Conservation (phyloP, 2,329 filamentous ascomycete genomes). For the Berkeleyomyces basicola region DNA sequence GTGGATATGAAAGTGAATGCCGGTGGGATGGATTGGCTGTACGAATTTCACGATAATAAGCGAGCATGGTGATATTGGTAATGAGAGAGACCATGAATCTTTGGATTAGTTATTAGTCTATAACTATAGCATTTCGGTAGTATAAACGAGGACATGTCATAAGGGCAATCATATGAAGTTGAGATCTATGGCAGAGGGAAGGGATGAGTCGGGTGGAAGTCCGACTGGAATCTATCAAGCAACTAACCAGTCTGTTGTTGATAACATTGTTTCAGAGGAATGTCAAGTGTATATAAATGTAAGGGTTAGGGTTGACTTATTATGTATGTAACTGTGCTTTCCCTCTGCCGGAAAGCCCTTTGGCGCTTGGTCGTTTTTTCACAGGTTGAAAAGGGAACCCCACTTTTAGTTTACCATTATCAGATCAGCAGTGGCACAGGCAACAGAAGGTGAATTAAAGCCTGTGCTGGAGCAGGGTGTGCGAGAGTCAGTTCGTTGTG, state of each 20-base stretch:
- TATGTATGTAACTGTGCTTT: neutral
- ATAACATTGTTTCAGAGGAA: neutral
- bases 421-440: neutral
- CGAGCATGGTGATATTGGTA: too few relatives aligned
- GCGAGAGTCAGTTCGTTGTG: too few relatives aligned
- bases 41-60: too few relatives aligned
- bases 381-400: neutral
- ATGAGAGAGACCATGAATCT: too few relatives aligned
- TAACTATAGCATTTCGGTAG: neutral
- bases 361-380: neutral
- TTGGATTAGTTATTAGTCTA: too few relatives aligned
- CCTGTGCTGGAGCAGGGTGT: too few relatives aligned
- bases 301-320: constrained; percentile 1
- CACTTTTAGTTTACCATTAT: neutral
- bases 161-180: neutral
- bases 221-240: neutral
- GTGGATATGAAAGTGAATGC: neutral
- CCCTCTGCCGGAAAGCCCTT: neutral
- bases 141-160: neutral
- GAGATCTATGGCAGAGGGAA: neutral
- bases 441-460: neutral
- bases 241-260: neutral
- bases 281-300: neutral
- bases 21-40: neutral
- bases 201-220: neutral